phyloP scores from a whole-genome alignment of 768 basidiomycete species.

The Hypsizygus marmoreus region DNA sequence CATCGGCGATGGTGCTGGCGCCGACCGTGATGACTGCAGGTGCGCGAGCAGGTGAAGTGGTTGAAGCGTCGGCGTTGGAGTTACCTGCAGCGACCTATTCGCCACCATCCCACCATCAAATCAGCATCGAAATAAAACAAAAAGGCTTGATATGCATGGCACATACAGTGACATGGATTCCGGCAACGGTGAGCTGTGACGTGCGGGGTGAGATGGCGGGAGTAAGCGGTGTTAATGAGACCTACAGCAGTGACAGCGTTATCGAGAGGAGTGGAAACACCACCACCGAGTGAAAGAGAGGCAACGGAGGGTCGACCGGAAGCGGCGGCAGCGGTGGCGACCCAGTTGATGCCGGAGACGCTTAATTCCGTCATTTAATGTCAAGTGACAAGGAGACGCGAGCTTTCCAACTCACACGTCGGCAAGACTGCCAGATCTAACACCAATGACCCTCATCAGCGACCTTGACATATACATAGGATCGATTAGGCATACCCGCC shows the following conservation, averaged over 20 bases:
- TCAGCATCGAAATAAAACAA: not conserved
- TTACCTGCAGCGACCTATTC: slow-evolving; percentile 4
- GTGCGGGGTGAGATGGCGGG: too few relatives aligned
- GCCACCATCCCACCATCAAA: too few relatives aligned
- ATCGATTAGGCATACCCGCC: not conserved
- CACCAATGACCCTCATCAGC: not conserved
- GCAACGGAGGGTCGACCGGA: slow-evolving; percentile 7
- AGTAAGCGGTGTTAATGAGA: too few relatives aligned
- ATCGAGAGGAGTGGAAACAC: slow-evolving; percentile 2
- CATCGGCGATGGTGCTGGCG: not conserved
- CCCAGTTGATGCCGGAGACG: slow-evolving; percentile 4
- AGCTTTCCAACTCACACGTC: not conserved
- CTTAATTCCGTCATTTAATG: not conserved
- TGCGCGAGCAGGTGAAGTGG: slow-evolving; percentile 1
- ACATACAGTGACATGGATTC: not conserved
- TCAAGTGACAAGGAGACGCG: too few relatives aligned
- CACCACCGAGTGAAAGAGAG: slow-evolving; percentile 7
- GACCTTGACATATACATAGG: not conserved
- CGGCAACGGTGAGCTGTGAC: too few relatives aligned
- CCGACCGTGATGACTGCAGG: not conserved
- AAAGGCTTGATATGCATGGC: not conserved
- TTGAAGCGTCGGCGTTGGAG: not conserved
- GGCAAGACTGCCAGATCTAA: not conserved
- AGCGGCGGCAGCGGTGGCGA: not conserved
- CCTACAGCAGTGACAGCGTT: slow-evolving; percentile 1